A percentile compares a stretch with the other conserved stretches of the same genome.
Conservation (phyloP, 1,284 basidiomycete genomes). For the Sanguinoderma infundibulare region DNA sequence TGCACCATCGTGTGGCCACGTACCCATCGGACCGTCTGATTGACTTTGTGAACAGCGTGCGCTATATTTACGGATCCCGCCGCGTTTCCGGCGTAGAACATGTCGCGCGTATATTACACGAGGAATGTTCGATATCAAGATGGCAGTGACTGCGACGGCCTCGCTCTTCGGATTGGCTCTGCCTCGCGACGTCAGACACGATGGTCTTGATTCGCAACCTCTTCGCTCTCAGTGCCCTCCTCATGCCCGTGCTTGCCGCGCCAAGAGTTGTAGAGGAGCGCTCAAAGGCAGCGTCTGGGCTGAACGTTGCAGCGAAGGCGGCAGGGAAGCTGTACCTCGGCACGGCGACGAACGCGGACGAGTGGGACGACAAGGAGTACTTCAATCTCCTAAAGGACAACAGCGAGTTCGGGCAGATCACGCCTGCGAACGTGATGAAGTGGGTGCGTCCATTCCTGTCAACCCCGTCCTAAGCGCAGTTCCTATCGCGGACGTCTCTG, state of each 20-base stretch:
- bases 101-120: not conserved
- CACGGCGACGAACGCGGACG: slow-evolving; percentile 63
- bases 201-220: not conserved
- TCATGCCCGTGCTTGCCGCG: not conserved
- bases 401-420: slow-evolving; percentile 52
- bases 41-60: not conserved
- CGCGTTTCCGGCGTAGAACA: too few relatives aligned
- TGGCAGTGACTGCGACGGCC: not conserved
- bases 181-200: too few relatives aligned
- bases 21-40: too few relatives aligned
- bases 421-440: slow-evolving; percentile 61
- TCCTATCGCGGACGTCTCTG: not conserved
- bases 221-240: not conserved
- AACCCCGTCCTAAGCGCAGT: not conserved
- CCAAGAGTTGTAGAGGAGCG: not conserved
- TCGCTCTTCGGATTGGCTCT: not conserved
- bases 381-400: slow-evolving; percentile 45
- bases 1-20: too few relatives aligned
- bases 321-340: slow-evolving; percentile 63
- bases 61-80: too few relatives aligned
- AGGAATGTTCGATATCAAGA: not conserved
- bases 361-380: slow-evolving; percentile 52
- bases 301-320: slow-evolving; percentile 47
- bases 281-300: not conserved
- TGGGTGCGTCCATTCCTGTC: slow-evolving; percentile 42